Evolutionary conservation across 805 yeast species (phyloP).

Genomic region (Saccharomycopsis oosterbeekiorum): DNA sequence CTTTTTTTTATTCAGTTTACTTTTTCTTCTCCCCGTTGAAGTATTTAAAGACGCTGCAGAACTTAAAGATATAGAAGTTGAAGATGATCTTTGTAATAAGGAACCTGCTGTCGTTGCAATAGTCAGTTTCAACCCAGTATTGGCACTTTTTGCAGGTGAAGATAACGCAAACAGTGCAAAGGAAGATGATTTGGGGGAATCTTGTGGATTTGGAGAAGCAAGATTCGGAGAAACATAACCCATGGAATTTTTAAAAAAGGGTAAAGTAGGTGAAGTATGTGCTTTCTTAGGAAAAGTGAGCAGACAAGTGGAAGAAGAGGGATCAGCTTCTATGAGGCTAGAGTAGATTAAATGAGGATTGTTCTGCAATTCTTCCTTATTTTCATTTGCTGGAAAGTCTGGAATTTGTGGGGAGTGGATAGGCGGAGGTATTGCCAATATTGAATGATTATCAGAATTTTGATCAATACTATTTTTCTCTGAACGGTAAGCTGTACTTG

Average conservation of each 20-base stretch:
- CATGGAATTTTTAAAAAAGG: background rate
- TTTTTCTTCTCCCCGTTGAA: background rate
- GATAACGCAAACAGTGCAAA: background rate
- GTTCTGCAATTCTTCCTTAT: background rate
- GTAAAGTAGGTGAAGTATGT: background rate
- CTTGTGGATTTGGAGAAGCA: background rate
- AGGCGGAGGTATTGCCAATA: background rate
- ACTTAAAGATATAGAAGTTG: background rate
- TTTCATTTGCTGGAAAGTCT: background rate
- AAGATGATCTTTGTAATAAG: background rate
- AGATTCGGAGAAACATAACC: background rate
- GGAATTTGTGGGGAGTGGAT: background rate
- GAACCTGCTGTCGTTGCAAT: background rate
- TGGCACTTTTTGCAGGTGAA: background rate
- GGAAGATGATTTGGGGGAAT: background rate
- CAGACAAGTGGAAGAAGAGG: background rate
- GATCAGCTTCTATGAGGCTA: background rate
- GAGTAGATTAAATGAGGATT: background rate
- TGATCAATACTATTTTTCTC: background rate
- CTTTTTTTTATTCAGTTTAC: slow-evolving; percentile 3
- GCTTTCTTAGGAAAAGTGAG: background rate
- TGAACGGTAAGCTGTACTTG: background rate
- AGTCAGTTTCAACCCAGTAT: background rate
- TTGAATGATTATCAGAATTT: background rate
- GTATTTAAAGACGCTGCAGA: background rate